Evolutionary conservation across 148 eudicot species (phyloP), one percentile per base, ranked within the genome.

Genomic region (Camellia sinensis): DNA sequence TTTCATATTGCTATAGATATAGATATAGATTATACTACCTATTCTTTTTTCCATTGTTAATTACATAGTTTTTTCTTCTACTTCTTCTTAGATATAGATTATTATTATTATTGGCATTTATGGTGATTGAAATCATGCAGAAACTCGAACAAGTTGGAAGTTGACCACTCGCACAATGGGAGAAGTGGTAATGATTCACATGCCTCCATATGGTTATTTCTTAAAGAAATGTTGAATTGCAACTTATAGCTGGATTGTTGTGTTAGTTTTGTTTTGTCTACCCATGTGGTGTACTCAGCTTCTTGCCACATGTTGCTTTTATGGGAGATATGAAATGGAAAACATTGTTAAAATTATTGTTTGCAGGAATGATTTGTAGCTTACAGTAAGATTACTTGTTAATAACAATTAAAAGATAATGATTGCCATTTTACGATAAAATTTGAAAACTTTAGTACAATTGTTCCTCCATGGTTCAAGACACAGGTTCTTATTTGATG

Each of bases 161-260:
- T 70, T 29, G 48, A 41, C 7, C 53, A 22, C 48, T 54, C 54
- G 4, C 37, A 68, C 4, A 41, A 79, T 79, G 81, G 81, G 75
- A 5, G 81, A 79, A 69, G 59, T 70, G 75, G 81, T 79, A 79
- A 69, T 7, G 3, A 10, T 46, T 57, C 7, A 8, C 67, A 2
- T 65, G 4, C 56, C 74, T 71, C 48, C 44, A 37, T 8, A 18
- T 43, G 13, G 45, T 46, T 57, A 43, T 56, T 43, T 54, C 15
- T n/a, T 37, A 22, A 15, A 41, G 70, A 77, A 67, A 45, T 56
- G 7, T 78, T 56, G 6, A 59, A 66, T 7, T 17, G 59, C 21
- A 11, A 40, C 45, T 19, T 15, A 21, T 78, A 18, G 15, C 21
- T 44, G 8, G 19, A 41, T 68, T 45, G 18, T 69, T 15, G 53